Evolutionary conservation across 495 filamentous ascomycete genomes (phyloP), one percentile per base, ranked within the genome.

Genomic region (Usnea hakonensis): DNA sequence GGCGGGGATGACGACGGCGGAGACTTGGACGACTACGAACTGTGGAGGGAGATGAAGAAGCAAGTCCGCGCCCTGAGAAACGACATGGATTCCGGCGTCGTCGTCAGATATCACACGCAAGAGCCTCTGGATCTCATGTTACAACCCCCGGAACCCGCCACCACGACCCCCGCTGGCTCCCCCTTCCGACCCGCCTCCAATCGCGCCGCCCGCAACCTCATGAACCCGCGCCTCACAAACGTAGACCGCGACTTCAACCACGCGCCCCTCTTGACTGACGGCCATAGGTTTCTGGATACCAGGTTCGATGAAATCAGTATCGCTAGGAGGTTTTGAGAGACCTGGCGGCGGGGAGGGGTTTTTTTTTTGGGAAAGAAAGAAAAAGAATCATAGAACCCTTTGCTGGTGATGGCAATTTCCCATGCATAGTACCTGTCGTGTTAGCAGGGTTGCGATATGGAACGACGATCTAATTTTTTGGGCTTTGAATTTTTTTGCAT

Each of bases 31-130:
- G 58, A 75, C 9, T 73, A 71, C 36, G 65, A 71, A 57, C 48
- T 74, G 23, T 75, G 73, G 73, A 56, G 69, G 23, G 66, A 71
- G 23, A 70, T 74, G 55, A 71, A 70, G 56, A 59, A 63, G 52
- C 69, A 73, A 59, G 69, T 74, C 40, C 57, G 64, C 19, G 57
- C 66, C 8, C 55, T 74, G 28, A 64, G 73, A 28, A 61, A 73
- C 7, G 69, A 75, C 33, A 68, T 75, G 60, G 60, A 56, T 10
- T 44, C 6, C 5, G 9, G 44, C 11, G 23, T 1, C 8, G 16
- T 36, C 6, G 16, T 23, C 8, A 16, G 30, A 16, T 30, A 50
- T 5, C 46, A 30, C 9, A 26, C 10, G 10, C 21, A 48, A 4
- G 7, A 13, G 44, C 26, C 46, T 1, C 28, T 28, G 40, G 38